A percentile compares a stretch with the other conserved stretches of the same genome.
Conservation (phyloP, 176 grass and related monocot species). For the Ensete ventricosum region DNA sequence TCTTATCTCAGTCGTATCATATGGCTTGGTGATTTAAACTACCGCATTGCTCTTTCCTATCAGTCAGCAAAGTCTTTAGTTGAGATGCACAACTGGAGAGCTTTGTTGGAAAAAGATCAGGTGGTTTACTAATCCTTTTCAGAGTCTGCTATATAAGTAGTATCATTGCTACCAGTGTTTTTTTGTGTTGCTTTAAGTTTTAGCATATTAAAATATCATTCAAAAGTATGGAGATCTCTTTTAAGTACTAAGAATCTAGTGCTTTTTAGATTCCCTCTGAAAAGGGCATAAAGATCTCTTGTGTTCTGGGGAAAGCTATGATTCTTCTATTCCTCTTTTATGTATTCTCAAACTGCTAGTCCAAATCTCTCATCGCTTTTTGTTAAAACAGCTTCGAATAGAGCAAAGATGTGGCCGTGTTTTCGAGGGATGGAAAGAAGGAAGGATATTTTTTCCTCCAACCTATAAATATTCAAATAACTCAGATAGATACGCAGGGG, state of each 20-base stretch:
- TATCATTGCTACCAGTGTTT: background rate
- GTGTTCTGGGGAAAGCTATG: background rate
- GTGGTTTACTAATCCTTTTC: constrained; percentile 27
- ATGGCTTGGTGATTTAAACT: constrained; percentile 99
- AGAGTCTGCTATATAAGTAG: too few relatives aligned
- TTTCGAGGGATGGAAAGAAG: constrained; percentile 97
- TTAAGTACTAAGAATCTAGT: constrained; percentile 5
- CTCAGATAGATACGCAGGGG: constrained; percentile 82
- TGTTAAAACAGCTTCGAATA: constrained; percentile 64
- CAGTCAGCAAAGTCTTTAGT: constrained; percentile 74
- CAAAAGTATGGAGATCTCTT: constrained; percentile 9
- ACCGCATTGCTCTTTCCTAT: constrained; percentile 87
- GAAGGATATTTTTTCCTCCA: constrained; percentile 91
- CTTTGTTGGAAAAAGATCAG: constrained; percentile 92
- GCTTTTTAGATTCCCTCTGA: background rate
- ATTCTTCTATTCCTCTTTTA: constrained; percentile 5
- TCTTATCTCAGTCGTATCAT: constrained; percentile 55
- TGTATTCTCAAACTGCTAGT: background rate
- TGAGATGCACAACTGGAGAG: constrained; percentile 93
- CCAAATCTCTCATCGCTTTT: constrained; percentile 13
- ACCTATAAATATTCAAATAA: constrained; percentile 99
- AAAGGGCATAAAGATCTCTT: background rate
- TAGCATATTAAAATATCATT: background rate
- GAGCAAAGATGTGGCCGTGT: constrained; percentile 65
- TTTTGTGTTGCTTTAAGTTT: constrained; percentile 2